phyloP scores from a whole-genome alignment of 2,329 filamentous ascomycete genomes.

The Pestalotiopsis sp. region DNA sequence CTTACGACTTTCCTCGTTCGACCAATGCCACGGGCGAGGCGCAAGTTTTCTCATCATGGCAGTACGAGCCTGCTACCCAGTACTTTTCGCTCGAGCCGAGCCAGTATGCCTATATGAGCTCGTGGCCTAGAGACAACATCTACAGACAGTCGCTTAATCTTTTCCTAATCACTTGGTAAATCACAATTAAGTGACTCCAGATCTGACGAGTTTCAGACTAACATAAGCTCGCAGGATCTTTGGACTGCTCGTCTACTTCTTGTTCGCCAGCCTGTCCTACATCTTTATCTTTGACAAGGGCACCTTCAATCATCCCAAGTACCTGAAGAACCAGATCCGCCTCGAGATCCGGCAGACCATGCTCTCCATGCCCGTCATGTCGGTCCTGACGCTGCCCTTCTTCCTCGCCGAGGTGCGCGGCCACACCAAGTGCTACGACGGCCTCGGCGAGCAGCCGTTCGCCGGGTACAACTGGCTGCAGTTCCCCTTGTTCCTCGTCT shows the following conservation, averaged over 20 bases:
- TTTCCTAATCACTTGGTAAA: constrained; percentile 84
- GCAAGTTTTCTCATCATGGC: constrained; percentile 59
- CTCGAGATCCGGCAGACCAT: constrained; percentile 84
- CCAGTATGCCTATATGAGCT: constrained; percentile 76
- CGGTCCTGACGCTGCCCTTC: constrained; percentile 75
- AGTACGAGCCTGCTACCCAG: constrained; percentile 71
- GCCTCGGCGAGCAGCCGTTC: constrained; percentile 72
- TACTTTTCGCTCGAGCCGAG: constrained; percentile 71
- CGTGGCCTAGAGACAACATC: constrained; percentile 75
- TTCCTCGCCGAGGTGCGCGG: constrained; percentile 84
- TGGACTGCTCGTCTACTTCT: constrained; percentile 80
- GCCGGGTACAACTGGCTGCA: constrained; percentile 77
- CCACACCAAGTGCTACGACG: constrained; percentile 84
- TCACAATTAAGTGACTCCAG: constrained; percentile 18
- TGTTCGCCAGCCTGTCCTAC: constrained; percentile 82
- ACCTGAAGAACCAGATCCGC: constrained; percentile 87
- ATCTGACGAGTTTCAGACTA: not conserved
- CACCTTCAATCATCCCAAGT: constrained; percentile 87
- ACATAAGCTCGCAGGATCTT: constrained; percentile 66
- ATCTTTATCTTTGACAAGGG: constrained; percentile 88
- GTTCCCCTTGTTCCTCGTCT: constrained; percentile 78
- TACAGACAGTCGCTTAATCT: constrained; percentile 73
- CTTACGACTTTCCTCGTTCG: constrained; percentile 51
- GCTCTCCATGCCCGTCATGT: constrained; percentile 77
- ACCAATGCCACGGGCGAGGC: constrained; percentile 50